Conservation (phyloP, 192 early-diverging fungal genomes). For the Coemansia sp. region DNA sequence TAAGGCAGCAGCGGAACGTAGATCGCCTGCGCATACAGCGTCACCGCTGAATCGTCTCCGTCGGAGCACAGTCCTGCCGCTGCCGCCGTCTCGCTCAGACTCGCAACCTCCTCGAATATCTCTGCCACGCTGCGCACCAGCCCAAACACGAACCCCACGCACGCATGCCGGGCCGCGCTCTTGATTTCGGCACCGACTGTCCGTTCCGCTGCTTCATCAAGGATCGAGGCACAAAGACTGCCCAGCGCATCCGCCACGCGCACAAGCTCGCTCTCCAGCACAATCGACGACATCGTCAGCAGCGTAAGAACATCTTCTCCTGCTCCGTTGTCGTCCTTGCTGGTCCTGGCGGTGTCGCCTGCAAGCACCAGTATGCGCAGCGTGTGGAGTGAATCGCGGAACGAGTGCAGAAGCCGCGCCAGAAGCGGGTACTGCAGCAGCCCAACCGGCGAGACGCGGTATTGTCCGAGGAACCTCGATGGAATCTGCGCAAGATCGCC, state of each 20-base stretch:
- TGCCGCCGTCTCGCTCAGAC: conserved; percentile 25
- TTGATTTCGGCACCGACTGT: neutral
- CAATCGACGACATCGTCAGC: conserved; percentile 41
- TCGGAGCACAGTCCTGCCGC: conserved; percentile 7
- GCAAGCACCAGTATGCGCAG: conserved; percentile 50
- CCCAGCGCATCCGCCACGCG: conserved; percentile 24
- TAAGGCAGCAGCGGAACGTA: conserved; percentile 24
- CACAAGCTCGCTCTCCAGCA: conserved; percentile 45
- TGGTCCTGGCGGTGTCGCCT: conserved; percentile 17
- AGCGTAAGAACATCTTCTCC: conserved; percentile 20
- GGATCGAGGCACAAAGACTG: conserved; percentile 12
- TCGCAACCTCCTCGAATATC: conserved; percentile 47
- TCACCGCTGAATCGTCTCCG: conserved; percentile 15
- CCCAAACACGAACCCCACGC: conserved; percentile 48
- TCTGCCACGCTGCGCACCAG: conserved; percentile 45
- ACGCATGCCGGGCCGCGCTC: conserved; percentile 14
- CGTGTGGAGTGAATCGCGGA: conserved; percentile 46
- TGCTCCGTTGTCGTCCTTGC: neutral
- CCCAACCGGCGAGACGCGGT: conserved; percentile 44
- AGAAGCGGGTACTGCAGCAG: conserved; percentile 49
- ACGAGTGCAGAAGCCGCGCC: conserved; percentile 39
- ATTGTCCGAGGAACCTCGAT: conserved; percentile 26
- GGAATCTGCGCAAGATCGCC: neutral
- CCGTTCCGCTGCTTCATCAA: neutral
- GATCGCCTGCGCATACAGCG: conserved; percentile 25